Evolutionary conservation across 2,329 filamentous ascomycete species (phyloP).

Genomic region (Aaosphaeria arxii): DNA sequence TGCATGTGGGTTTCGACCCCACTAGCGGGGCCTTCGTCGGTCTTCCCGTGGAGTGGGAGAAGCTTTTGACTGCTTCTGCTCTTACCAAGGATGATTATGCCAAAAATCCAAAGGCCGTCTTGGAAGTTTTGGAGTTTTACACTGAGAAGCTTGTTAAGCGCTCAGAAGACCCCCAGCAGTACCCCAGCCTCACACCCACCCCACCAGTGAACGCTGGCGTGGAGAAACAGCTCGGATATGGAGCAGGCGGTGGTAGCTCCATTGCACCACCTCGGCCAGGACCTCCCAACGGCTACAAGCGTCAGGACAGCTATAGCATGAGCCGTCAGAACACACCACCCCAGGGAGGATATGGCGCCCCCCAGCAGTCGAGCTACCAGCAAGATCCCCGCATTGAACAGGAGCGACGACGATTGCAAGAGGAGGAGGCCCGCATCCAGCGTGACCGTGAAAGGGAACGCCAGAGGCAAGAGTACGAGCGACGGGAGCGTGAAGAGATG

Average conservation of each 20-base stretch:
- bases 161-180: conserved; percentile 67
- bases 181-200: conserved; percentile 65
- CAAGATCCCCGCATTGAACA: conserved; percentile 38
- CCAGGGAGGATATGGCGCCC: conserved; percentile 22
- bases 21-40: conserved; percentile 94
- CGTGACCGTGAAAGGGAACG: conserved; percentile 39
- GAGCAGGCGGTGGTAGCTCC: conserved; percentile 39
- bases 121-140: conserved; percentile 82
- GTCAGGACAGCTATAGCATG: conserved; percentile 46
- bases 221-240: conserved; percentile 50
- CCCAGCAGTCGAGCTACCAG: conserved; percentile 20
- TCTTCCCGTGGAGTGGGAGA: conserved; percentile 93
- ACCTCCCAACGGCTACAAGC: conserved; percentile 40
- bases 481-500: conserved; percentile 62
- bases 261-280: conserved; percentile 49
- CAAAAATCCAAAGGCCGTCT: conserved; percentile 73
- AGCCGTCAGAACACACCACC: conserved; percentile 28
- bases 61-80: conserved; percentile 89
- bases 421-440: conserved; percentile 38
- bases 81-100: conserved; percentile 99
- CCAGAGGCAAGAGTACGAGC: conserved; percentile 42
- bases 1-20: conserved; percentile 96
- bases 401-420: conserved; percentile 38
- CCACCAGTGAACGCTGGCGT: conserved; percentile 51
- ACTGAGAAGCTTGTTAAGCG: conserved; percentile 74